These are phyloP conservation scores for Naganishia albida DNA, from an alignment of 1,284 basidiomycete genomes.

Conservation along the genomic window DNA sequence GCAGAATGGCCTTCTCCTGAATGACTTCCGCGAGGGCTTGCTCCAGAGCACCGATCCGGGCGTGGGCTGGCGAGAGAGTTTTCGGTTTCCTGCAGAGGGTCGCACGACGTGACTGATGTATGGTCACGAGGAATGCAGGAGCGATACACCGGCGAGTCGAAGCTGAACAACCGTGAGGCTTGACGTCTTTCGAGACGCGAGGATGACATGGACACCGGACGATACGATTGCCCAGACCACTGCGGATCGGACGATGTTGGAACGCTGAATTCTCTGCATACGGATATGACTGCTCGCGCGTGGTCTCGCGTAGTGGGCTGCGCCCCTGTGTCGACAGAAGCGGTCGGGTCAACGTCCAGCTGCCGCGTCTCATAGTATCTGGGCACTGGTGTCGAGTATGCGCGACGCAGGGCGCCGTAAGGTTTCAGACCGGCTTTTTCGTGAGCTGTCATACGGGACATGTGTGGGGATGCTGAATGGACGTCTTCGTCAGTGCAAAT, in stretches of 20 bases:
- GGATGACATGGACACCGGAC: neutral
- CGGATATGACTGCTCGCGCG: neutral
- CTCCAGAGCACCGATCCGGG: constrained; percentile 14
- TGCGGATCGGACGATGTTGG: neutral
- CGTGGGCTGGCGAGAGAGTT: constrained; percentile 10
- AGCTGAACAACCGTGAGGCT: constrained; percentile 1
- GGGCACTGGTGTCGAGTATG: neutral
- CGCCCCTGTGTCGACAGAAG: neutral
- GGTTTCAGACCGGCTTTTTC: constrained; percentile 8
- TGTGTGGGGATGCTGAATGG: neutral
- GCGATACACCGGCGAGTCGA: neutral
- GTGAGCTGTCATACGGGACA: constrained; percentile 12
- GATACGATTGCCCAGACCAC: neutral
- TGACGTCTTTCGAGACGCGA: neutral
- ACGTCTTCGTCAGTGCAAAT: neutral
- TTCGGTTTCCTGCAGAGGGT: neutral
- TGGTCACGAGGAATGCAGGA: no score
- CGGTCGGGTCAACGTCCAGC: neutral
- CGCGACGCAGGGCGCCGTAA: constrained; percentile 22
- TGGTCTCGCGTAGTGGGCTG: neutral
- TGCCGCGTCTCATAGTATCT: neutral
- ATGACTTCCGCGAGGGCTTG: constrained; percentile 5
- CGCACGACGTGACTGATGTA: neutral
- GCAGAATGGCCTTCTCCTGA: neutral
- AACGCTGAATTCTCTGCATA: neutral